Evolutionary conservation across 768 basidiomycete species (phyloP), one percentile per base, ranked within the genome.

Genomic region (Suillus brevipes): DNA sequence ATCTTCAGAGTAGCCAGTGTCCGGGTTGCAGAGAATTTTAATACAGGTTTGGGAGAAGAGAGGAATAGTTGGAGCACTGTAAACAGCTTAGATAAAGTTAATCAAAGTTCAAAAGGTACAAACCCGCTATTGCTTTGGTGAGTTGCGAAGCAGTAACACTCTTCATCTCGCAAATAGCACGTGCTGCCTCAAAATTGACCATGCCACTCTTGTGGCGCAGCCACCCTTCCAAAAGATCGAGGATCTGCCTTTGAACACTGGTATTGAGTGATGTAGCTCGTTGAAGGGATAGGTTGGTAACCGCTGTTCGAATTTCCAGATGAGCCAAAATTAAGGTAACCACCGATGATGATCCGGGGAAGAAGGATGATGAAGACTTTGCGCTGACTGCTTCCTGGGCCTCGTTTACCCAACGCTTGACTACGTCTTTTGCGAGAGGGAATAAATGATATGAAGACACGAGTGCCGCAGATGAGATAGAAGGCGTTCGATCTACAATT

Each of bases 371-470:
- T 0, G 88, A 85, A 0, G 90, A 84, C 77, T 97, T 99, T 7
- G 94, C 88, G 73, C 88, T 95, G 69, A 97, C 91, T 0, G 97
- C 94, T 77, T 99, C 97, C 72, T 98, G 95, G 1, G 91, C 94
- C 78, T 99, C 97, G 77, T 98, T 99, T n/a, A 94, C 94, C 97
- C 97, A 99, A 71, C 97, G 90, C 74, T 94, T 96, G 66, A 99
- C 97, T 59, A 98, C 94, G 68, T 98, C 94, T 73, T 94, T 95
- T 2, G 97, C 93, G 66, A 87, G 82, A 57, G 95, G 95, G 84
- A 90, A 97, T 66, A 99, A 86, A 78, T 99, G 97, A 75, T 99
- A 99, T 2, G 97, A 91, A 16, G 97, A 98, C 55, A 99, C 93
- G 71, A 99, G 87, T 4, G 97, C 95, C 37, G 97, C 95, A 28